Evolutionary conservation across 78 protist species (phyloP).

Genomic region (Polysphondylium violaceum): DNA sequence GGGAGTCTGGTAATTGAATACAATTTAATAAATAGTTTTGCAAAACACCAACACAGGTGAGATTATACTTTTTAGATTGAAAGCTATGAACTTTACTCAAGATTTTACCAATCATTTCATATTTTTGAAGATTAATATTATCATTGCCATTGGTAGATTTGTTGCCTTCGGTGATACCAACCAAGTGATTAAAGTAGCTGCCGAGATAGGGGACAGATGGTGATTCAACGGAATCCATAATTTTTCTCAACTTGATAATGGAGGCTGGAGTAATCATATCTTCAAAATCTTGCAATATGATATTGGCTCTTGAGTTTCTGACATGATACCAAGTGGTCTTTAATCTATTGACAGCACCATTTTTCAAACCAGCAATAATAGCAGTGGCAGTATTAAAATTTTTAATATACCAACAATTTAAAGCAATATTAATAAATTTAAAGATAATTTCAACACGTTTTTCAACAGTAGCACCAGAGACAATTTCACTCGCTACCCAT

Average conservation of each 20-base stretch:
- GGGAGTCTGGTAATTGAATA: not conserved
- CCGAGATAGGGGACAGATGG: conserved; percentile 67
- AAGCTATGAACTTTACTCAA: conserved; percentile 3
- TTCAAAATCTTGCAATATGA: conserved; percentile 45
- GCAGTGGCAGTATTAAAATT: conserved; percentile 68
- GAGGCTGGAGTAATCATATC: conserved; percentile 37
- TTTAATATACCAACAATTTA: conserved; percentile 72
- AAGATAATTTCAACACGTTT: conserved; percentile 42
- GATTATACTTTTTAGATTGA: conserved; percentile 45
- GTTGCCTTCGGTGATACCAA: conserved; percentile 62
- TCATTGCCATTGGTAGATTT: conserved; percentile 31
- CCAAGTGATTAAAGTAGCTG: conserved; percentile 43
- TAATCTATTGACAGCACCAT: conserved; percentile 41
- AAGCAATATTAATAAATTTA: conserved; percentile 71
- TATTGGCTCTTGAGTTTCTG: conserved; percentile 31
- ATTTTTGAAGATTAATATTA: conserved; percentile 50
- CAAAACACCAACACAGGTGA: conserved; percentile 32
- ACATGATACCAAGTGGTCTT: conserved; percentile 57
- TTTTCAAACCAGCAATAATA: conserved; percentile 71
- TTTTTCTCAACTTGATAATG: conserved; percentile 30
- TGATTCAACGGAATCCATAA: conserved; percentile 50
- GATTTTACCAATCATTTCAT: conserved; percentile 71
- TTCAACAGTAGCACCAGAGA: conserved; percentile 3
- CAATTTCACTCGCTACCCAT: conserved; percentile 70
- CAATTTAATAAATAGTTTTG: conserved; percentile 22